Conservation (phyloP, 306 rosid species). For the Vachellia pachyceras region DNA sequence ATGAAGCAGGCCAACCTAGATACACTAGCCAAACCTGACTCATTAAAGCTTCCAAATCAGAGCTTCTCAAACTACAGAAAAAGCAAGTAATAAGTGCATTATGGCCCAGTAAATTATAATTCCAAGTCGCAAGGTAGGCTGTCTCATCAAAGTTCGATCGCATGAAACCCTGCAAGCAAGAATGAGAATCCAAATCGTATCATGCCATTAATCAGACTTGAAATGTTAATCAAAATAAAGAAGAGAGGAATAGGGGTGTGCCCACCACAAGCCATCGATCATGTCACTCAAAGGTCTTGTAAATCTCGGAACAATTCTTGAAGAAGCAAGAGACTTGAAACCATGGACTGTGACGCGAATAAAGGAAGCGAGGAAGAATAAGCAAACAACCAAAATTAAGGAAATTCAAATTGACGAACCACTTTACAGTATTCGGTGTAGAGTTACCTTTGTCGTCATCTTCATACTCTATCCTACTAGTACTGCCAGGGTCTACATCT, state of each 20-base stretch:
- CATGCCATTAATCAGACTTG: constrained; percentile 27
- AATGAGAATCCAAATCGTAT: constrained; percentile 16
- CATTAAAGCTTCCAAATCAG: constrained; percentile 39
- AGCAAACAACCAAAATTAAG: constrained; percentile 5
- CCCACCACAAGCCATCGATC: constrained; percentile 96
- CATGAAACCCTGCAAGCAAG: constrained; percentile 86
- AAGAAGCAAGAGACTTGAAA: constrained; percentile 89
- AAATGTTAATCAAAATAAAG: constrained; percentile 15
- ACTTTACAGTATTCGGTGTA: constrained; percentile 5
- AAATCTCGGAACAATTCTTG: constrained; percentile 85
- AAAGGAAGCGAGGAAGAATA: constrained; percentile 33
- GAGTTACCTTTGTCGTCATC: constrained; percentile 92
- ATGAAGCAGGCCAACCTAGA: constrained; percentile 17
- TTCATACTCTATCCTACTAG: constrained; percentile 80
- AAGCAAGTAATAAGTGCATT: constrained; percentile 81
- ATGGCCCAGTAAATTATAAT: constrained; percentile 89
- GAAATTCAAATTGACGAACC: constrained; percentile 6
- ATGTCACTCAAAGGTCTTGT: constrained; percentile 86
- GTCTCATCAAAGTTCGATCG: constrained; percentile 94
- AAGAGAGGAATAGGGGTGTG: constrained; percentile 30
- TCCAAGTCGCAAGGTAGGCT: constrained; percentile 82
- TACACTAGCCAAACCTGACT: constrained; percentile 27
- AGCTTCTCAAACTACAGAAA: constrained; percentile 73
- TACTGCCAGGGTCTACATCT: constrained; percentile 79
- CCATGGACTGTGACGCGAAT: constrained; percentile 71